Evolutionary conservation across 768 basidiomycete species (phyloP).

Genomic region (Termitomyces sp.): DNA sequence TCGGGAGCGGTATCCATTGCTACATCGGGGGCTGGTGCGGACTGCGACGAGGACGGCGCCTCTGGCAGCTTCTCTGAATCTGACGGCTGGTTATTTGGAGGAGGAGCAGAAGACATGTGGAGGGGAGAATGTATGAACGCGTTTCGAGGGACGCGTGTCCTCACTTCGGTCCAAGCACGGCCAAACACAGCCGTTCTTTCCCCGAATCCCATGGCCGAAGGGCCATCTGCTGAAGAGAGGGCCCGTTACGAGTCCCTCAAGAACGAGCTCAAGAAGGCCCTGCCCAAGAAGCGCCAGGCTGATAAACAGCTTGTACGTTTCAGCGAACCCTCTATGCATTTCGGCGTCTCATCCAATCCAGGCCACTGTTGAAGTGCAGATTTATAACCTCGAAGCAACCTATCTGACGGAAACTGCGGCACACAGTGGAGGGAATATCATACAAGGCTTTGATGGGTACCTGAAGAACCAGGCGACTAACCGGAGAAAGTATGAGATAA

Average conservation of each 20-base stretch:
- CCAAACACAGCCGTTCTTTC: constrained; percentile 18
- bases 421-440: constrained; percentile 80
- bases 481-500: constrained; percentile 69
- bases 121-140: constrained; percentile 22
- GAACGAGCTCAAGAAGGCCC: constrained; percentile 68
- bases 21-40: constrained; percentile 25
- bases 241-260: constrained; percentile 66
- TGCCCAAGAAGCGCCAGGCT: constrained; percentile 67
- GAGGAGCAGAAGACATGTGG: constrained; percentile 55
- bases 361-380: constrained; percentile 75
- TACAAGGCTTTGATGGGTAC: constrained; percentile 84
- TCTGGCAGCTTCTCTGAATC: constrained; percentile 53
- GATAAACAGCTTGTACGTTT: constrained; percentile 72
- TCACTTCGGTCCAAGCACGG: constrained; percentile 15
- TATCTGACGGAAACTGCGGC: constrained; percentile 76
- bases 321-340: background rate
- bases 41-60: constrained; percentile 24
- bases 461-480: constrained; percentile 70
- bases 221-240: constrained; percentile 60
- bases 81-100: constrained; percentile 43
- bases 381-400: constrained; percentile 69
- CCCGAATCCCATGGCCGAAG: constrained; percentile 31
- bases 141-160: constrained; percentile 34
- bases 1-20: constrained; percentile 78
- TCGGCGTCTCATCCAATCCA: constrained; percentile 21